Evolutionary conservation across 257 asterid species (phyloP).

Genomic region (Solanum rostratum): DNA sequence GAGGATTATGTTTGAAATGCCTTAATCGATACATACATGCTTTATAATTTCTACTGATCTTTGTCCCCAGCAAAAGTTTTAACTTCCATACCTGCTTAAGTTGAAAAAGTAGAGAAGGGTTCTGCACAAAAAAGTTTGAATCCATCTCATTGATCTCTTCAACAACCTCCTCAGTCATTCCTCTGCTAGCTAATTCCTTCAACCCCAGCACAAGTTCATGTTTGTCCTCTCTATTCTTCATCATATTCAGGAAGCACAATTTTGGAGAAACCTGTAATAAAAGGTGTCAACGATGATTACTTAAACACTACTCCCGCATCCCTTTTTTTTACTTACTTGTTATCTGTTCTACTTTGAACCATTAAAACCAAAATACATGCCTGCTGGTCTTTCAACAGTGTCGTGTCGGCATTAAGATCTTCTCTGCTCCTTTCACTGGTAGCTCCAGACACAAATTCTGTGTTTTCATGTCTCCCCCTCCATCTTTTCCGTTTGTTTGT

Average conservation of each 20-base stretch:
- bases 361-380: not conserved
- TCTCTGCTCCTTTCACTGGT: constrained; percentile 33
- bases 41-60: not conserved
- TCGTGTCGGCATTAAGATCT: constrained; percentile 23
- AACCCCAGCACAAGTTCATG: constrained; percentile 49
- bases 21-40: not conserved
- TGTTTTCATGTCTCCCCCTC: constrained; percentile 72
- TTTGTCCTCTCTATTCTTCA: constrained; percentile 35
- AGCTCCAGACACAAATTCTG: constrained; percentile 31
- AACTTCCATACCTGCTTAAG: constrained; percentile 92
- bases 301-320: not conserved
- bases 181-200: constrained; percentile 73
- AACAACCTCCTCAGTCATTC: constrained; percentile 84
- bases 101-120: constrained; percentile 70
- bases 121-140: constrained; percentile 61
- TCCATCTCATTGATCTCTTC: constrained; percentile 70
- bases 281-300: constrained; percentile 8
- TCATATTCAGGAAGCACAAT: constrained; percentile 20
- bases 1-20: not conserved
- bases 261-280: constrained; percentile 46
- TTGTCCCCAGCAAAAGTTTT: constrained; percentile 34
- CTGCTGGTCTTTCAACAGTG: constrained; percentile 15
- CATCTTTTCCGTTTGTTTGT: constrained; percentile 90
- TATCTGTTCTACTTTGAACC: not conserved
- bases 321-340: not conserved